Evolutionary conservation across 805 yeast species (phyloP).

Genomic region (Zygotorulaspora chibaensis): DNA sequence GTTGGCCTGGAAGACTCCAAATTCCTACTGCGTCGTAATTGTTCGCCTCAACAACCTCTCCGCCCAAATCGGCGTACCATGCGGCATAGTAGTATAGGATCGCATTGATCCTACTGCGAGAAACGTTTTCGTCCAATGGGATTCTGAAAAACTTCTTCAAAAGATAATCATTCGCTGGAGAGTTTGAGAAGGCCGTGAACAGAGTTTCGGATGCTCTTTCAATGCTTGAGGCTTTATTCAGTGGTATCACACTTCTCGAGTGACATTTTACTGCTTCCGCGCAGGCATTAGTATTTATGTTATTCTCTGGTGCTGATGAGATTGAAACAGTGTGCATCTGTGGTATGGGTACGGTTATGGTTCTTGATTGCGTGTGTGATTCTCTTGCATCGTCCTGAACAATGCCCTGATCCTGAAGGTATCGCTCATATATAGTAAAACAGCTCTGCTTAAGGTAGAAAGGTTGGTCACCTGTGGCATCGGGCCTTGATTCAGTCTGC

Average conservation of each 20-base stretch:
- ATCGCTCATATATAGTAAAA: too few relatives aligned
- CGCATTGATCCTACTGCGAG: constrained; percentile 25
- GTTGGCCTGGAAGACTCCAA: constrained; percentile 28
- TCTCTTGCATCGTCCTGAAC: neutral
- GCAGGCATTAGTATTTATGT: neutral
- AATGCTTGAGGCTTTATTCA: constrained; percentile 24
- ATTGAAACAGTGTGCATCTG: neutral
- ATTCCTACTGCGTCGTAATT: constrained; percentile 35
- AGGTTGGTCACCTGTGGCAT: too few relatives aligned
- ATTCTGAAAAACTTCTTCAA: constrained; percentile 31
- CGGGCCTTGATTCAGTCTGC: too few relatives aligned
- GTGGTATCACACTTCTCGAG: neutral
- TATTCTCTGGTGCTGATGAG: neutral
- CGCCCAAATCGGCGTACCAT: constrained; percentile 30
- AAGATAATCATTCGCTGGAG: constrained; percentile 28
- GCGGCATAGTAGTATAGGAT: constrained; percentile 25
- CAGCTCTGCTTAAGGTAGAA: too few relatives aligned
- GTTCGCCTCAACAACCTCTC: constrained; percentile 32
- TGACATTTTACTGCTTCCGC: neutral
- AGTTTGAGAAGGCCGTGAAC: constrained; percentile 28
- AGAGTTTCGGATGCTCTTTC: constrained; percentile 26
- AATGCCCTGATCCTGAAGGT: neutral
- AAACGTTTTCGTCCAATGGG: constrained; percentile 20
- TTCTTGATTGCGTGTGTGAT: too few relatives aligned
- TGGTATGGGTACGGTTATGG: too few relatives aligned